Evolutionary conservation across 2,329 filamentous ascomycete species (phyloP).

Genomic region (Seiridium cupressi): DNA sequence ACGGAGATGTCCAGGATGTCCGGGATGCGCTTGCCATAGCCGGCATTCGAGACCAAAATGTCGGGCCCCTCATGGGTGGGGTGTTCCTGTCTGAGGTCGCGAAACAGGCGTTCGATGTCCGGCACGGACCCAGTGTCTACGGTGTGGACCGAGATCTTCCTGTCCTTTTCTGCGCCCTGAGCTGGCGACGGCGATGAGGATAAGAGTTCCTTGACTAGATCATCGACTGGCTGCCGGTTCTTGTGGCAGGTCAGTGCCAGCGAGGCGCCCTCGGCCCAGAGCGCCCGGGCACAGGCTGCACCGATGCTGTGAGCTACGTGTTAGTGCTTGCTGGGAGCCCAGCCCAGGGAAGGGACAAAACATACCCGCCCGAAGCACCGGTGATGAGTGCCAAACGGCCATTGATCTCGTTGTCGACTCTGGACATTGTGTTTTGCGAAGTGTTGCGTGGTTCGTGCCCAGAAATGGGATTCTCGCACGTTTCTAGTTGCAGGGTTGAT

Average conservation of each 20-base stretch:
- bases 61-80: conserved; percentile 45
- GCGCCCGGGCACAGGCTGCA: conserved; percentile 27
- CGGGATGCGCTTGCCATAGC: conserved; percentile 60
- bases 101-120: conserved; percentile 52
- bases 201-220: conserved; percentile 23
- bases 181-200: neutral
- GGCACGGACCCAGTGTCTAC: conserved; percentile 55
- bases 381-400: conserved; percentile 33
- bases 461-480: neutral
- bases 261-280: conserved; percentile 31
- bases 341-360: neutral
- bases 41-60: conserved; percentile 66
- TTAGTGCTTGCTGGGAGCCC: neutral
- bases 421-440: conserved; percentile 17
- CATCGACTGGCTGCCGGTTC: conserved; percentile 24
- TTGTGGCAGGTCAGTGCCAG: conserved; percentile 30
- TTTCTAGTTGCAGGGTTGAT: neutral
- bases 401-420: conserved; percentile 29
- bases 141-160: conserved; percentile 49
- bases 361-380: conserved; percentile 32
- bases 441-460: neutral
- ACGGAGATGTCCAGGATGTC: conserved; percentile 57
- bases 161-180: conserved; percentile 11
- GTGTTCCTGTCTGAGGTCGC: conserved; percentile 52
- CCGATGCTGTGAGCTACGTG: conserved; percentile 26